phyloP scores from a whole-genome alignment of 768 basidiomycete genomes.

The Pleurotus giganteus region DNA sequence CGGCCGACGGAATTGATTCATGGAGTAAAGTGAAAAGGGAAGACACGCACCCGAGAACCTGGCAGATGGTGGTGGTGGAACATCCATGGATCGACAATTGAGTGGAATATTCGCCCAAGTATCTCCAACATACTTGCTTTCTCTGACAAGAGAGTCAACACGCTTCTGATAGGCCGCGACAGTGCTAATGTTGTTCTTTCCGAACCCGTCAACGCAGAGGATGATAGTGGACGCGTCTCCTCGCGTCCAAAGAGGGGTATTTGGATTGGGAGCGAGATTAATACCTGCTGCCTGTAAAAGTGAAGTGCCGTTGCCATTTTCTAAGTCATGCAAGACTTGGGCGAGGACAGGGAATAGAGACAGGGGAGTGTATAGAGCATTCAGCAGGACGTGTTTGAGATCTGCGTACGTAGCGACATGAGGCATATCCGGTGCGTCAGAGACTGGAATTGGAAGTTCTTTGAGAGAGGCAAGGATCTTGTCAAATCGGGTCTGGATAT shows the following conservation, averaged over 20 bases:
- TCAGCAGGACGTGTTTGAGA: conserved; percentile 18
- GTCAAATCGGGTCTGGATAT: conserved; percentile 15
- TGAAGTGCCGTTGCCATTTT: conserved; percentile 20
- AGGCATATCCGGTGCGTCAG: conserved; percentile 9
- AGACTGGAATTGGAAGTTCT: conserved; percentile 18
- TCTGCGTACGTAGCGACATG: no score
- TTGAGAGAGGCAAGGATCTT: conserved; percentile 13
- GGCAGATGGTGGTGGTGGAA: not conserved
- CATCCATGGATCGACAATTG: not conserved
- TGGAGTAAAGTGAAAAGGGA: not conserved
- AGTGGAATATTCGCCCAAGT: not conserved
- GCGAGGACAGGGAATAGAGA: conserved; percentile 14
- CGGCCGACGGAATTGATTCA: not conserved
- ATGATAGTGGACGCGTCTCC: not conserved
- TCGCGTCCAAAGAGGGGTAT: not conserved
- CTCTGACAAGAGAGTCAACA: not conserved
- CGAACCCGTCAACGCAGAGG: not conserved
- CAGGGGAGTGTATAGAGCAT: conserved; percentile 19
- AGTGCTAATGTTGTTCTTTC: not conserved
- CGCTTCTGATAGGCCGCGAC: not conserved
- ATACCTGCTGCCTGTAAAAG: not conserved
- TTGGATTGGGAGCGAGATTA: not conserved
- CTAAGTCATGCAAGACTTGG: no score
- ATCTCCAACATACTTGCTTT: not conserved
- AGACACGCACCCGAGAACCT: not conserved